Conservation (phyloP, 31 red algal genomes). For the Asparagopsis taxiformis region DNA sequence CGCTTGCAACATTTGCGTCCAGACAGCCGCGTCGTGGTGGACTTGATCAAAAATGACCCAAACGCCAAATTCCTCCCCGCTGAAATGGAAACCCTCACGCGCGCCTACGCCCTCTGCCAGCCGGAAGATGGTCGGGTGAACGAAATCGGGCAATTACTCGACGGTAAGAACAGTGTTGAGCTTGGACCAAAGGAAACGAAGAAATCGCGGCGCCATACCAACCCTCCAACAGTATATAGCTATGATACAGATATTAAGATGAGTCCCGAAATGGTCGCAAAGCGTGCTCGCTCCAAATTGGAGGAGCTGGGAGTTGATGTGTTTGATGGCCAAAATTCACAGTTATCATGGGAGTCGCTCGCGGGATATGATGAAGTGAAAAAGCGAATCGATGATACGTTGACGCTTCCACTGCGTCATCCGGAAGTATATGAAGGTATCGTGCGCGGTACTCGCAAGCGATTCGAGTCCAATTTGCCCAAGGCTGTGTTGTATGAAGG, state of each 20-base stretch:
- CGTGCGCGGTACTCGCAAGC: conserved; percentile 68
- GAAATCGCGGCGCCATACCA: not conserved
- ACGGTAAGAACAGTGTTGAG: conserved; percentile 53
- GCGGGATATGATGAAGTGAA: conserved; percentile 92
- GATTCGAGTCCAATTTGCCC: conserved; percentile 59
- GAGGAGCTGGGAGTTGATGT: conserved; percentile 63
- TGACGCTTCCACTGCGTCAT: conserved; percentile 72
- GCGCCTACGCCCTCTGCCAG: conserved; percentile 18
- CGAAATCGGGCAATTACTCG: conserved; percentile 3
- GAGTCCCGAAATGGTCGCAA: not conserved
- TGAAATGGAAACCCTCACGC: conserved; percentile 40
- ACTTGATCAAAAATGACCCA: conserved; percentile 26
- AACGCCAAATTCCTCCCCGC: conserved; percentile 32
- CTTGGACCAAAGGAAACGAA: conserved; percentile 22
- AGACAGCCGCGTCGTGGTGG: conserved; percentile 19
- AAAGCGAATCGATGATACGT: conserved; percentile 68
- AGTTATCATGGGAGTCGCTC: conserved; percentile 68
- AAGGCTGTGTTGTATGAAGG: conserved; percentile 86
- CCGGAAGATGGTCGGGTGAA: not conserved
- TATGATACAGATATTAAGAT: not conserved
- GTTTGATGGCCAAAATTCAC: conserved; percentile 17
- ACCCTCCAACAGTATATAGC: not conserved
- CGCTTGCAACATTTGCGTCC: conserved; percentile 13
- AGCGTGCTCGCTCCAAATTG: conserved; percentile 39
- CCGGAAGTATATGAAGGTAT: conserved; percentile 87